Percentiles rank a stretch among this genome's conserved stretches.
phyloP scores from a whole-genome alignment of 345 rosid species.

The Microthlaspi erraticum region DNA sequence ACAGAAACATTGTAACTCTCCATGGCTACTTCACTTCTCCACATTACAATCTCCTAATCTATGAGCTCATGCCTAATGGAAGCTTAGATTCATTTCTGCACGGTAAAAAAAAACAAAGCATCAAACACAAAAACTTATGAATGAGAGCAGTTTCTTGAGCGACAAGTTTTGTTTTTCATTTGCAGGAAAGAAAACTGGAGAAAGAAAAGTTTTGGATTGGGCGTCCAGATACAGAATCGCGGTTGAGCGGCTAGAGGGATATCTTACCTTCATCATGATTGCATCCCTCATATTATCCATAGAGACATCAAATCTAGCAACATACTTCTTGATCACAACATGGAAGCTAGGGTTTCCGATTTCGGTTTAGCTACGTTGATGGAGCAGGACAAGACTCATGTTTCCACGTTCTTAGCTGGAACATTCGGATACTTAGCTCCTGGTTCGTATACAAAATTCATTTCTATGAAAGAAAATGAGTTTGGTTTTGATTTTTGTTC shows the following conservation, averaged over 20 bases:
- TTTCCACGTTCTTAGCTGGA: conserved; percentile 81
- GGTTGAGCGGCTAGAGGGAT: conserved; percentile 84
- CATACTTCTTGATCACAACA: conserved; percentile 77
- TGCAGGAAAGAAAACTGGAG: conserved; percentile 56
- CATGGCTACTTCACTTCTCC: conserved; percentile 73
- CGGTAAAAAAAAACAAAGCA: conserved; percentile 44
- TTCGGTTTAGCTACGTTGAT: conserved; percentile 86
- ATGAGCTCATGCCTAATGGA: conserved; percentile 90
- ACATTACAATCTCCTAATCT: conserved; percentile 75
- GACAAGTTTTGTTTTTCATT: conserved; percentile 19
- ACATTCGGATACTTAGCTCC: conserved; percentile 92
- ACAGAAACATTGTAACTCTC: conserved; percentile 80
- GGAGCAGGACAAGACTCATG: conserved; percentile 82
- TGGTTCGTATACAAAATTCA: conserved; percentile 47
- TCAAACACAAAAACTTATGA: neutral
- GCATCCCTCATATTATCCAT: conserved; percentile 88
- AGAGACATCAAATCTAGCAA: conserved; percentile 88
- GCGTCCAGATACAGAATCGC: conserved; percentile 67
- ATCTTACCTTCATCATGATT: conserved; percentile 86
- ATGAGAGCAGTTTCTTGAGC: neutral
- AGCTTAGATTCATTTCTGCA: conserved; percentile 66
- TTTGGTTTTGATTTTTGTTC: neutral
- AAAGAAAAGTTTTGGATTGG: conserved; percentile 62
- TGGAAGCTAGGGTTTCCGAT: conserved; percentile 87
- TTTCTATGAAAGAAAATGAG: neutral